Percentiles rank a stretch among this genome's conserved stretches.
Conservation (phyloP, 2,329 filamentous ascomycete species). For the Zasmidium citrigriseum region DNA sequence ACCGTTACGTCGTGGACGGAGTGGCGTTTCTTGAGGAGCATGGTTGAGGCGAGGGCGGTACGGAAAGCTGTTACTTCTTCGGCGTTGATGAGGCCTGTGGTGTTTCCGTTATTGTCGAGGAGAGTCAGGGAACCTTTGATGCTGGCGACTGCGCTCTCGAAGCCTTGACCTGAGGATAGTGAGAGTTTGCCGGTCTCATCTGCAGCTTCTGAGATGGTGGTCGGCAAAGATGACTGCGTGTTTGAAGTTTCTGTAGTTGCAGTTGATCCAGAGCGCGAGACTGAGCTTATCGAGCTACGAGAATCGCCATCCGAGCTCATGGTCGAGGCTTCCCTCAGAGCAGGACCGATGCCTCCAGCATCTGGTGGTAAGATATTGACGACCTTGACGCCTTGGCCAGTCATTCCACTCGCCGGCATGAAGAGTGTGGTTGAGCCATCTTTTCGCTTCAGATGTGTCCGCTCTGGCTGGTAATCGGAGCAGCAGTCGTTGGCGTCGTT, state of each 20-base stretch:
- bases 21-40: slow-evolving; percentile 64
- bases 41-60: slow-evolving; percentile 64
- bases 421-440: slow-evolving; percentile 66
- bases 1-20: slow-evolving; percentile 75
- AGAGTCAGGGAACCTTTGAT: slow-evolving; percentile 61
- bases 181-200: slow-evolving; percentile 18
- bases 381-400: slow-evolving; percentile 65
- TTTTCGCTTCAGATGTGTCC: slow-evolving; percentile 61
- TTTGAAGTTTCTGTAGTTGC: slow-evolving; percentile 28
- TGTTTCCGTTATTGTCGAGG: slow-evolving; percentile 58
- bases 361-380: slow-evolving; percentile 54
- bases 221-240: slow-evolving; percentile 23
- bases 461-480: slow-evolving; percentile 62
- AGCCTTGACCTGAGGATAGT: slow-evolving; percentile 13
- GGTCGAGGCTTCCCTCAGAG: slow-evolving; percentile 27
- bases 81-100: slow-evolving; percentile 65
- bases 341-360: slow-evolving; percentile 22
- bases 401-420: slow-evolving; percentile 65
- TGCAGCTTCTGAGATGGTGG: slow-evolving; percentile 26
- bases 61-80: slow-evolving; percentile 70
- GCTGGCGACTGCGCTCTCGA: slow-evolving; percentile 35
- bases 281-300: slow-evolving; percentile 29
- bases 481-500: slow-evolving; percentile 59
- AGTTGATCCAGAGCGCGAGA: slow-evolving; percentile 32
- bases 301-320: slow-evolving; percentile 25